These are phyloP conservation scores for Sequoiadendron giganteum DNA, from an alignment of 75 land plant genomes.

Conservation along the genomic window DNA sequence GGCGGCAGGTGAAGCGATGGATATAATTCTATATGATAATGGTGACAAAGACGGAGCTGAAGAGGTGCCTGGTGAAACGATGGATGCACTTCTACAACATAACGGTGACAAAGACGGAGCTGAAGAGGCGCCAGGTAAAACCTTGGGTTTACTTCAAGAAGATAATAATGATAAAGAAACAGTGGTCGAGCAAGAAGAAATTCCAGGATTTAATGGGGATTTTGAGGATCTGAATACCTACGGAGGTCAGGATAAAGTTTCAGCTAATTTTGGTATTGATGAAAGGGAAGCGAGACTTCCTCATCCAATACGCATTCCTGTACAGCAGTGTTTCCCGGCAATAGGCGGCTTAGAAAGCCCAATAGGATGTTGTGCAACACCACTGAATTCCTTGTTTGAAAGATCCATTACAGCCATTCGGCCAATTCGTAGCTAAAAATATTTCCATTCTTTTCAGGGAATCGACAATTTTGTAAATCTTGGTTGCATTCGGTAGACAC, in stretches of 20 bases:
- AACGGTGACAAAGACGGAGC: not conserved
- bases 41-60: not conserved
- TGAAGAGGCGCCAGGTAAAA: not conserved
- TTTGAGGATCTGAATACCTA: not conserved
- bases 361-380: constrained; percentile 3
- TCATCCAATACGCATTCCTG: not conserved
- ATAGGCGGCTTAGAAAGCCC: not conserved
- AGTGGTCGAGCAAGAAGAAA: not conserved
- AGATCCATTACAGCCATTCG: not conserved
- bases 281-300: not conserved
- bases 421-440: not conserved
- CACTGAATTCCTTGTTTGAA: constrained; percentile 2
- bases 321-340: not conserved
- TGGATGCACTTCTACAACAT: not conserved
- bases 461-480: not conserved
- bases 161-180: not conserved
- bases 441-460: not conserved
- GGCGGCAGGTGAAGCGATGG: not conserved
- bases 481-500: not conserved
- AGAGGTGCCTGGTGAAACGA: not conserved
- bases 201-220: not conserved
- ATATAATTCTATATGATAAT: not conserved
- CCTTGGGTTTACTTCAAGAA: not conserved
- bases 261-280: not conserved
- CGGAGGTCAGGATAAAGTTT: not conserved